Evolutionary conservation across 805 yeast genomes (phyloP).

Genomic region (Yarrowia sp.): DNA sequence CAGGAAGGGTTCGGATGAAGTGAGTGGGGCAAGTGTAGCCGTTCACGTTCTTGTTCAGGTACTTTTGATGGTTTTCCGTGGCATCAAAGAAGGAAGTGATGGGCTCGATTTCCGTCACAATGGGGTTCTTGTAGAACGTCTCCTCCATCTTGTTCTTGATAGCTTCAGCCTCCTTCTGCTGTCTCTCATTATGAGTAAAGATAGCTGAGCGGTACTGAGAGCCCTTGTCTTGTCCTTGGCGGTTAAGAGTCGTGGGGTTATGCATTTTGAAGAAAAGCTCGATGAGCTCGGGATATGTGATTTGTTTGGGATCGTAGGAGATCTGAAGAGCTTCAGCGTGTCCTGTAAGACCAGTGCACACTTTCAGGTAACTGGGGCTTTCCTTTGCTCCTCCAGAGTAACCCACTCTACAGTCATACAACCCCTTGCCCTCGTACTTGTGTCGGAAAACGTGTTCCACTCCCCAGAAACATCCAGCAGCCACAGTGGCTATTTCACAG

Average conservation of each 20-base stretch:
- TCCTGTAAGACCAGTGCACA: conserved; percentile 76
- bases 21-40: conserved; percentile 95
- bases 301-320: conserved; percentile 72
- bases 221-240: conserved; percentile 89
- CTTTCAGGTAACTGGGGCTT: conserved; percentile 70
- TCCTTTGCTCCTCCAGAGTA: conserved; percentile 77
- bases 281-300: conserved; percentile 66
- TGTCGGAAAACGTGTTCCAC: conserved; percentile 83
- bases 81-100: conserved; percentile 83
- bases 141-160: conserved; percentile 65
- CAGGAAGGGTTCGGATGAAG: conserved; percentile 70
- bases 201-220: conserved; percentile 89
- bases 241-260: conserved; percentile 85
- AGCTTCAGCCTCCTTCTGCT: conserved; percentile 55
- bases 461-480: conserved; percentile 62
- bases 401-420: conserved; percentile 83
- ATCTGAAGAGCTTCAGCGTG: conserved; percentile 83
- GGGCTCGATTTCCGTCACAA: conserved; percentile 75
- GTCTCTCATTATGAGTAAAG: conserved; percentile 64
- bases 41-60: conserved; percentile 76
- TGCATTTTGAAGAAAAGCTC: conserved; percentile 91
- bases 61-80: conserved; percentile 89
- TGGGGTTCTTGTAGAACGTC: conserved; percentile 72
- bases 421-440: conserved; percentile 65
- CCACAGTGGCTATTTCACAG: conserved; percentile 64